phyloP scores from a whole-genome alignment of 257 asterid genomes.

The Petunia axillaris region DNA sequence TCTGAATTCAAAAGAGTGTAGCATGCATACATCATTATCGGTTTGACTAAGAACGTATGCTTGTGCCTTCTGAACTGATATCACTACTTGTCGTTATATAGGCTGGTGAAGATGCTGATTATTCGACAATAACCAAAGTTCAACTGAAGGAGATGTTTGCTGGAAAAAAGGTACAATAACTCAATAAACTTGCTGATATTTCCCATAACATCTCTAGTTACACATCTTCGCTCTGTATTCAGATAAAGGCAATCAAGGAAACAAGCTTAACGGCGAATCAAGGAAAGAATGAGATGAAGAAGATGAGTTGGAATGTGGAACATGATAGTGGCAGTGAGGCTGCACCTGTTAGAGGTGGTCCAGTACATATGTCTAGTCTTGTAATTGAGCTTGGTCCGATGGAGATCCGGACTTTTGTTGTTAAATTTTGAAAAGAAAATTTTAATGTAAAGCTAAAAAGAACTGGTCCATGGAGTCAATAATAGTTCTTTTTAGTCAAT shows the following conservation, averaged over 20 bases:
- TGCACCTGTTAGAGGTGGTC: constrained; percentile 54
- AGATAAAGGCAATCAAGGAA: constrained; percentile 62
- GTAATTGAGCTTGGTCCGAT: constrained; percentile 81
- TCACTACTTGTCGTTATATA: constrained; percentile 24
- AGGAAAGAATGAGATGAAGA: constrained; percentile 66
- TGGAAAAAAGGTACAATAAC: constrained; percentile 55
- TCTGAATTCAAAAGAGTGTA: neutral
- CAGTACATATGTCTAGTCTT: constrained; percentile 45
- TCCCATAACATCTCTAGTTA: neutral
- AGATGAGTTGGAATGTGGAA: constrained; percentile 58
- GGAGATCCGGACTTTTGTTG: constrained; percentile 82
- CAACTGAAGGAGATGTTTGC: constrained; percentile 69
- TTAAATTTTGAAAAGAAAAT: constrained; percentile 44
- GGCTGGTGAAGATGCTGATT: constrained; percentile 77
- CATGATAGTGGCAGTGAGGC: constrained; percentile 37
- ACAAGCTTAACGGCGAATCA: constrained; percentile 84
- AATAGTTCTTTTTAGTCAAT: neutral
- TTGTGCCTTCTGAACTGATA: constrained; percentile 10
- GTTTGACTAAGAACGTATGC: neutral
- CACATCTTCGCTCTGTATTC: constrained; percentile 10
- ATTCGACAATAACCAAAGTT: constrained; percentile 65
- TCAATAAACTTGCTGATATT: neutral
- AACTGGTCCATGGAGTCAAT: neutral
- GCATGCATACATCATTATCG: neutral
- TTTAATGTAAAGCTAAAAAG: neutral